A percentile compares a stretch with the other conserved stretches of the same genome.
These are phyloP conservation scores for Diaporthe caulivora DNA, from an alignment of 2,329 filamentous ascomycete genomes.

Conservation along the genomic window DNA sequence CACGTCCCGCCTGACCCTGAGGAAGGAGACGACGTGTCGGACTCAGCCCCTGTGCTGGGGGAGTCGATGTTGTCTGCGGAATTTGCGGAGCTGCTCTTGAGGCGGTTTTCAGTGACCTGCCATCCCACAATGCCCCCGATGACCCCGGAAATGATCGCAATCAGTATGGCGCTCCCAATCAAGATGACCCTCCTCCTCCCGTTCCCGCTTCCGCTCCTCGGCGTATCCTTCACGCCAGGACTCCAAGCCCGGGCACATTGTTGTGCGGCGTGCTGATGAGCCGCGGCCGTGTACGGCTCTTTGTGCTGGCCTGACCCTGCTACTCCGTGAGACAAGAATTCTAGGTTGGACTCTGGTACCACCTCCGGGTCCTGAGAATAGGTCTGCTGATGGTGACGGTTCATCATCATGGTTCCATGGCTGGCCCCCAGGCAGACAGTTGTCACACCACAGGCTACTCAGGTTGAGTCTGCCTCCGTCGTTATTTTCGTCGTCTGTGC, in stretches of 20 bases:
- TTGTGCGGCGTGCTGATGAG: background rate
- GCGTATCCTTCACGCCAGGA: background rate
- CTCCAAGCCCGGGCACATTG: background rate
- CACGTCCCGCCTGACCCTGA: background rate
- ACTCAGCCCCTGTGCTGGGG: background rate
- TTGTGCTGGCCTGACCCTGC: background rate
- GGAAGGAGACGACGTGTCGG: background rate
- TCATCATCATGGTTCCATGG: background rate
- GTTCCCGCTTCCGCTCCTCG: background rate
- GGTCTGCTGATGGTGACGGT: background rate
- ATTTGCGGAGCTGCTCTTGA: background rate
- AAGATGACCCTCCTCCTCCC: background rate
- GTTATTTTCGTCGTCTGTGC: background rate
- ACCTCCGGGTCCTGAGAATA: conserved; percentile 19
- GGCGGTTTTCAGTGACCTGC: conserved; percentile 4
- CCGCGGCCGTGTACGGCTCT: background rate
- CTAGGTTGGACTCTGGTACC: conserved; percentile 14
- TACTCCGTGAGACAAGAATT: background rate
- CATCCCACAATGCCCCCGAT: conserved; percentile 9
- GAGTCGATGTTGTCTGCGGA: background rate
- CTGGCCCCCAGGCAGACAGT: background rate
- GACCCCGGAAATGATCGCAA: conserved; percentile 2
- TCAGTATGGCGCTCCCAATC: conserved; percentile 5
- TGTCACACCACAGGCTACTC: background rate
- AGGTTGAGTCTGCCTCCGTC: no score